Percentiles rank a stretch among this genome's conserved stretches.
These are phyloP conservation scores for Candida gigantensis DNA, from an alignment of 1,139 yeast genomes.

Conservation along the genomic window DNA sequence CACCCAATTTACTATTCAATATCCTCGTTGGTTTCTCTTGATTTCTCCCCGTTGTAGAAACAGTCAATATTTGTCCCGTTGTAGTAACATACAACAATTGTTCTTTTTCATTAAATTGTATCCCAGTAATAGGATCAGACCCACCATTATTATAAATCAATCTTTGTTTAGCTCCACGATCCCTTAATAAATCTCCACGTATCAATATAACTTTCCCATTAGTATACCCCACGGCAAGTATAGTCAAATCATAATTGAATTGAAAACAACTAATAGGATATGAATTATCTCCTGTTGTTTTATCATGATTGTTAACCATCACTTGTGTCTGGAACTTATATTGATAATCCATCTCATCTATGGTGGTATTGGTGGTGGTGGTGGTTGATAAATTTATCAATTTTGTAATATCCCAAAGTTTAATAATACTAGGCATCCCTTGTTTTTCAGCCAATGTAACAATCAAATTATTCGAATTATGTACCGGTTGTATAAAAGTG, in stretches of 20 bases:
- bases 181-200: conserved; percentile 85
- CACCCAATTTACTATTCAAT: conserved; percentile 66
- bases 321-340: conserved; percentile 16
- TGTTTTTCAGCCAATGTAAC: conserved; percentile 75
- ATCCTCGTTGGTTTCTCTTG: conserved; percentile 65
- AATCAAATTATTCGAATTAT: conserved; percentile 42
- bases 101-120: conserved; percentile 54
- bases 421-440: conserved; percentile 66
- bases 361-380: conserved; percentile 39
- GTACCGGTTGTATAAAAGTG: conserved; percentile 52
- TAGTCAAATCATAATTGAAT: conserved; percentile 56
- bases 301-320: conserved; percentile 7
- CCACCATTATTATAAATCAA: conserved; percentile 59
- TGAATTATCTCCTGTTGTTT: conserved; percentile 44
- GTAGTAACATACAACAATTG: conserved; percentile 59
- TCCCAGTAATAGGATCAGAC: conserved; percentile 77
- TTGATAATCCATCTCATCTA: conserved; percentile 26
- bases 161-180: conserved; percentile 88
- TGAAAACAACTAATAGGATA: conserved; percentile 73
- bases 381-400: conserved; percentile 32
- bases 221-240: conserved; percentile 81
- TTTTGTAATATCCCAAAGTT: conserved; percentile 70
- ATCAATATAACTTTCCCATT: conserved; percentile 83
- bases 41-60: conserved; percentile 79
- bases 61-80: conserved; percentile 67